Percentiles rank a stretch among this genome's conserved stretches.
These are phyloP conservation scores for Luffa aegyptiaca DNA, from an alignment of 306 rosid species.

Conservation along the genomic window DNA sequence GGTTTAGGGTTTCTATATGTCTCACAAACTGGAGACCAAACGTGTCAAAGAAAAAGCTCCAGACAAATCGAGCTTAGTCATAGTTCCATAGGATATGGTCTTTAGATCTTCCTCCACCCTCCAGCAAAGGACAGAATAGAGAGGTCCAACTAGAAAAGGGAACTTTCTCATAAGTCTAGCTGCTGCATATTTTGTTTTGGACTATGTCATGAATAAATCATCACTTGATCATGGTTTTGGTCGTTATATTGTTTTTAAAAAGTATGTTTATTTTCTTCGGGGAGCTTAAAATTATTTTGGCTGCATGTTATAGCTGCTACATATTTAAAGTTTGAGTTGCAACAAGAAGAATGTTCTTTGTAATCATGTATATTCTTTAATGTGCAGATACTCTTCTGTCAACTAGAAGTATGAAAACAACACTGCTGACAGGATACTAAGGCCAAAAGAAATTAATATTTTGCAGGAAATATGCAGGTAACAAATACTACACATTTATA, in stretches of 20 bases:
- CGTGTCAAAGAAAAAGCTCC: too few relatives aligned
- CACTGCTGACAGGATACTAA: conserved; percentile 55
- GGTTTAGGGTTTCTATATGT: too few relatives aligned
- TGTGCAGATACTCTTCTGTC: conserved; percentile 40
- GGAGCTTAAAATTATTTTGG: conserved; percentile 16
- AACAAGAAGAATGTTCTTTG: not conserved
- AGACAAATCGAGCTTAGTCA: too few relatives aligned
- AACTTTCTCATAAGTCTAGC: too few relatives aligned
- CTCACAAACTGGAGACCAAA: too few relatives aligned
- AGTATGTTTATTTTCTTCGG: conserved; percentile 25
- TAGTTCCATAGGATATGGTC: too few relatives aligned
- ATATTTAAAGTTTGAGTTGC: too few relatives aligned
- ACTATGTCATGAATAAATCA: conserved; percentile 76
- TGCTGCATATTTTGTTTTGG: too few relatives aligned
- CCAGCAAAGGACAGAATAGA: too few relatives aligned
- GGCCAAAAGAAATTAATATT: conserved; percentile 44
- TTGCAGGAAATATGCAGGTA: conserved; percentile 55
- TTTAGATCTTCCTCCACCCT: too few relatives aligned
- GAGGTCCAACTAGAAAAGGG: too few relatives aligned
- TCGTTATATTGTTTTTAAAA: conserved; percentile 90
- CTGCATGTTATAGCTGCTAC: not conserved
- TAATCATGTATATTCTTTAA: conserved; percentile 13
- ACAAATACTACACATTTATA: not conserved
- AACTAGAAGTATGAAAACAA: conserved; percentile 50
- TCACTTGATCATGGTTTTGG: conserved; percentile 99